Percentiles rank a stretch among this genome's conserved stretches.
These are phyloP conservation scores for Mycena floridula DNA, from an alignment of 768 basidiomycete genomes.

Conservation along the genomic window DNA sequence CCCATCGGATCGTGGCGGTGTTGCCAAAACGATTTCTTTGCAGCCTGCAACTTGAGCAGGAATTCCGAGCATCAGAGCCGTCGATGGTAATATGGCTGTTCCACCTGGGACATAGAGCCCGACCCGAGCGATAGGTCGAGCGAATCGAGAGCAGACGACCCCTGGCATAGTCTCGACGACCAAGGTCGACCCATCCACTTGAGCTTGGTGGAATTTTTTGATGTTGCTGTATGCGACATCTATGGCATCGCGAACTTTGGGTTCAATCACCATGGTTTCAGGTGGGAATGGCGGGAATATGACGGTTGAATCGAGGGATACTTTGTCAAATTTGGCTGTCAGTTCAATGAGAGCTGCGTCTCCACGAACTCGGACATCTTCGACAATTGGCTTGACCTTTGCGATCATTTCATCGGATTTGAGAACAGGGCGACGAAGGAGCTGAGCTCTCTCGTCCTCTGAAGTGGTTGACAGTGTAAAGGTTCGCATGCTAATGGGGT, in stretches of 20 bases:
- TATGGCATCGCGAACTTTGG: conserved; percentile 72
- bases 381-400: conserved; percentile 92
- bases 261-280: conserved; percentile 54
- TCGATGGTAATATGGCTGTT: conserved; percentile 92
- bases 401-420: conserved; percentile 84
- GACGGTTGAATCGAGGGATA: conserved; percentile 58
- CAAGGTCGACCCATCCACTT: conserved; percentile 64
- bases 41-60: conserved; percentile 98
- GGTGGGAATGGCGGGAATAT: conserved; percentile 74
- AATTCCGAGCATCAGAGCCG: conserved; percentile 96
- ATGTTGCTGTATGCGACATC: conserved; percentile 90
- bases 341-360: conserved; percentile 83
- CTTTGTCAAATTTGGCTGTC: conserved; percentile 92
- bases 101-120: conserved; percentile 98
- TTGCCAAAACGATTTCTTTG: conserved; percentile 86
- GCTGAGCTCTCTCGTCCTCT: conserved; percentile 48
- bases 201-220: conserved; percentile 85
- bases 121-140: conserved; percentile 91
- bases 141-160: conserved; percentile 92
- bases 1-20: conserved; percentile 92
- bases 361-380: conserved; percentile 75
- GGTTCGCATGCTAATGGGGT: conserved; percentile 73
- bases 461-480: conserved; percentile 48
- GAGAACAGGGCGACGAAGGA: conserved; percentile 87
- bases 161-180: conserved; percentile 97